phyloP scores from a whole-genome alignment of 139 green algal species.

The Closterium sp. region DNA sequence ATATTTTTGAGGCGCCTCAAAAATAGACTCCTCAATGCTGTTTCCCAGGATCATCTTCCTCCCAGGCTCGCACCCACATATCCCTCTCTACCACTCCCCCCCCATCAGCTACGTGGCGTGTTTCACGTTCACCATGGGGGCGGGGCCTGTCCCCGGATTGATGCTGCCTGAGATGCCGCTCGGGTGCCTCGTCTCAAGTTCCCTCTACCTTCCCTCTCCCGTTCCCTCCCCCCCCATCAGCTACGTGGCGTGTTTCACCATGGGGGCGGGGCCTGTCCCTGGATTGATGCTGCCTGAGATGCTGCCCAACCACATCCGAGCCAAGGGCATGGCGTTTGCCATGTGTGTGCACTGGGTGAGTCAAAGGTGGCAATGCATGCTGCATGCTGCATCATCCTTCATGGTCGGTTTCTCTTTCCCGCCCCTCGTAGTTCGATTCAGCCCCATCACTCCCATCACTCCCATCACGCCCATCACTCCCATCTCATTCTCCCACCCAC shows the following conservation, averaged over 20 bases:
- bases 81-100: no score
- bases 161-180: slow-evolving; percentile 89
- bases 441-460: background rate
- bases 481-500: no score
- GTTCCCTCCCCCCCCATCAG: background rate
- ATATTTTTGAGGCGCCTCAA: no score
- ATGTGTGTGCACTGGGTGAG: slow-evolving; percentile 37
- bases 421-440: background rate
- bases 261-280: slow-evolving; percentile 86
- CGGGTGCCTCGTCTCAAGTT: no score
- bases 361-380: background rate
- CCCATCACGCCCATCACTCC: no score
- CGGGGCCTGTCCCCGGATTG: slow-evolving; percentile 84
- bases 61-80: no score
- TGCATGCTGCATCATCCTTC: slow-evolving; percentile 1
- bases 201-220: no score
- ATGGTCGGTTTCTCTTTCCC: slow-evolving; percentile 24
- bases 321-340: slow-evolving; percentile 50
- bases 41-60: no score
- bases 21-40: no score
- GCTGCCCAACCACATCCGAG: slow-evolving; percentile 71
- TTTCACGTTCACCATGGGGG: slow-evolving; percentile 85
- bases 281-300: slow-evolving; percentile 90
- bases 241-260: slow-evolving; percentile 83
- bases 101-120: slow-evolving; percentile 69